Evolutionary conservation across 257 asterid genomes (phyloP), one percentile per base, ranked within the genome.

Genomic region (Echites panduratus): DNA sequence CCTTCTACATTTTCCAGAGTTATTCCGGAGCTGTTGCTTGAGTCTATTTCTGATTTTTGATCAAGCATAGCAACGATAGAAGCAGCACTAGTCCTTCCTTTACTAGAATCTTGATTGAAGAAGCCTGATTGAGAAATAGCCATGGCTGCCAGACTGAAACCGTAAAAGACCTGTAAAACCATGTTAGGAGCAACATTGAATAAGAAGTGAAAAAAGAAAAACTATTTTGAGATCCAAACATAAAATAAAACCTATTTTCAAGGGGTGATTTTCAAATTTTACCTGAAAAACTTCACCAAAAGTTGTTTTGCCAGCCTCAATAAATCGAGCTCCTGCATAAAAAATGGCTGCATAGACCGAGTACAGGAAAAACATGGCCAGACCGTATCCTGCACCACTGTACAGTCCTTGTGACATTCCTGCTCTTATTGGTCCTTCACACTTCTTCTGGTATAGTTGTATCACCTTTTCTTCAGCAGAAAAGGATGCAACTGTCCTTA

Each of bases 401-500:
- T 77, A n/a, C 17, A 90, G 58, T 19, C 93, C 97, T 9, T 61
- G 88, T 72, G 71, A 73, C 5, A 68, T 76, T 68, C 87, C 86
- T 70, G 79, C 41, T 83, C 54, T 83, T 26, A 81, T 70, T 0
- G 96, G 91, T 12, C 32, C 77, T 57, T 67, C 78, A 41, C 91
- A 91, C 70, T 86, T 89, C 24, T 79, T 76, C 70, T 72, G 59
- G 80, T 91, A 88, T 38, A 86, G 72, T 68, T 77, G 70, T 61
- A 88, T 70, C 41, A 89, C 90, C 71, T 84, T 86, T 59, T 85
- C 87, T 61, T 91, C 97, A 0, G 97, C 92, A 62, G 87, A 81
- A 66, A 89, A 87, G 0, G 97, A 88, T 73, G 96, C 89, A 58
- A 91, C 85, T 7, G 96, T 89, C 64, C 92, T 78, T 7, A 89